Evolutionary conservation across 2,329 filamentous ascomycete species (phyloP), one percentile per base, ranked within the genome.

Genomic region (Pseudocercospora vitis): DNA sequence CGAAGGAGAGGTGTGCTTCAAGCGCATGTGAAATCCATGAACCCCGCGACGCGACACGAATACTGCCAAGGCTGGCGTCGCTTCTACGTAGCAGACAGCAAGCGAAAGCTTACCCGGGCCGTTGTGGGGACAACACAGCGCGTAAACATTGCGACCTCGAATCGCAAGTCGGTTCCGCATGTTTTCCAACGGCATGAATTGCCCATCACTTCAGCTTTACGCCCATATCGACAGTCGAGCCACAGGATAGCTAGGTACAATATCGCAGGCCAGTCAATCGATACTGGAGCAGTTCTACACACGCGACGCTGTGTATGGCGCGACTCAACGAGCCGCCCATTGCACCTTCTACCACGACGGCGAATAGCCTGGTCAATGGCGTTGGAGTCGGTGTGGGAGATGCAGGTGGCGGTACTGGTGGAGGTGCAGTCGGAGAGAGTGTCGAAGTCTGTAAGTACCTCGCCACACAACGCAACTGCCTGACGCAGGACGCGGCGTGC

Each of bases 241-340:
- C 28, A 42, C 24, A 12, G 11, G n/a, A 42, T 28, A 33, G 29
- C 23, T 11, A 39, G 35, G 8, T 1, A n/a, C 11, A 45, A 26
- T 19, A 26, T 28, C 12, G 40, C 7, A 6, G 12, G 24, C 5
- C 40, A 9, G 14, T 16, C 2, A 26, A 45, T 16, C 12, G 11
- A 29, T 19, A 29, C 40, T 29, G 40, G 40, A 7, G 40, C 40
- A 16, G 1, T 28, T 29, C 11, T 23, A 39, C 19, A 16, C 19
- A 32, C 50, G 40, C 50, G 44, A 4, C 28, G 31, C 47, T 51
- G 42, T 57, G 62, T 48, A 92, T 92, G 88, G 88, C 88, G 74
- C 82, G 88, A 75, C 80, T 92, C 63, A 91, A 91, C 75, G 88
- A 91, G 78, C 81, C 82, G 68, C 79, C 83, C 59, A 59, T 63